Conservation (phyloP, 805 yeast species). For the Saccharomycopsis oosterbeekiorum region DNA sequence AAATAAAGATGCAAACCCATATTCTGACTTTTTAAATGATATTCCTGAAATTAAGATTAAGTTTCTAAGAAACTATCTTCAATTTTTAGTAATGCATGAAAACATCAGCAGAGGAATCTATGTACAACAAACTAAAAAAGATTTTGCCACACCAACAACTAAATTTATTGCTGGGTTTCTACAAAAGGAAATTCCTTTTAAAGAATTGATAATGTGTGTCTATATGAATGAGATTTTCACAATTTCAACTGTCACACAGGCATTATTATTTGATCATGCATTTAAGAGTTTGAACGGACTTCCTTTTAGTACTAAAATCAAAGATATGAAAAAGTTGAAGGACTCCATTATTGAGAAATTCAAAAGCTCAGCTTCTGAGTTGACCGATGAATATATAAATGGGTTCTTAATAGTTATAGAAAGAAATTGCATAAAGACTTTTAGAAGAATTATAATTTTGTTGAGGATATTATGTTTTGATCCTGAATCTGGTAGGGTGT, state of each 20-base stretch:
- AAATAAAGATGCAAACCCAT: slow-evolving; percentile 5
- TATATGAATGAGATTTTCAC: slow-evolving; percentile 5
- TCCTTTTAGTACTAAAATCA: background rate
- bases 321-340: background rate
- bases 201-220: background rate
- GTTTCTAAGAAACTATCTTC: slow-evolving; percentile 10
- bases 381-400: slow-evolving; percentile 5
- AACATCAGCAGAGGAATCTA: background rate
- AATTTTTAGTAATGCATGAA: slow-evolving; percentile 3
- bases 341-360: background rate
- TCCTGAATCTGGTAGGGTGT: background rate
- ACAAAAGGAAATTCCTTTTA: slow-evolving; percentile 1
- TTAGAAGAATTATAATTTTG: slow-evolving; percentile 8
- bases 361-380: background rate
- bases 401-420: slow-evolving; percentile 7
- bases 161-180: slow-evolving; percentile 2
- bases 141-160: background rate
- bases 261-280: slow-evolving; percentile 1
- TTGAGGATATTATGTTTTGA: slow-evolving; percentile 6
- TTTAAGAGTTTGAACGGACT: background rate
- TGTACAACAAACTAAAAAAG: background rate
- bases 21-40: slow-evolving; percentile 5
- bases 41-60: slow-evolving; percentile 14
- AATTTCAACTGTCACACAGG: background rate
- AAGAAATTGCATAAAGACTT: slow-evolving; percentile 4